Conservation (phyloP, 257 asterid species). For the Mitragyna speciosa region DNA sequence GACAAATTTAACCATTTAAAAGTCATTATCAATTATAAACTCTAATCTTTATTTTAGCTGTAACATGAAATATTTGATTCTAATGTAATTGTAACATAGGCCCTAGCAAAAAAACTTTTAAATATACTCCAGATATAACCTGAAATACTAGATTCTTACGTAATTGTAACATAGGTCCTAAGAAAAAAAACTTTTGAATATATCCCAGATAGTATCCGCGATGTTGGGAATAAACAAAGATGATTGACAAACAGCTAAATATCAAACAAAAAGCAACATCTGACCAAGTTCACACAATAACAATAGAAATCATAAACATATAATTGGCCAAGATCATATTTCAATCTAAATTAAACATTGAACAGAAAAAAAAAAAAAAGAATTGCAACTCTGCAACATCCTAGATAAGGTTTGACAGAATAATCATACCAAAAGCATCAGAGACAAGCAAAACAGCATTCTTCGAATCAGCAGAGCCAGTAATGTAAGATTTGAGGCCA, state of each 20-base stretch:
- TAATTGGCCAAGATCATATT: not conserved
- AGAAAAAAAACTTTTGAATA: too few species aligned
- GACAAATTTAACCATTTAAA: too few species aligned
- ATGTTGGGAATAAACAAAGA: not conserved
- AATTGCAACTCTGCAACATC: conserved; percentile 11
- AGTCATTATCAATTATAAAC: too few species aligned
- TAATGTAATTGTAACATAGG: too few species aligned
- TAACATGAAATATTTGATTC: too few species aligned
- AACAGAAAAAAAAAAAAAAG: not conserved
- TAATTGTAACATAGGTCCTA: too few species aligned
- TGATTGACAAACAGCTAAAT: not conserved
- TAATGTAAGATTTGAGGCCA: conserved; percentile 42
- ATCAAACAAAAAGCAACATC: not conserved
- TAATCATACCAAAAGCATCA: conserved; percentile 54
- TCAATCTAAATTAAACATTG: not conserved
- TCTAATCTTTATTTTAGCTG: too few species aligned
- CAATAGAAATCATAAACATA: not conserved
- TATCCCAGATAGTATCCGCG: not conserved
- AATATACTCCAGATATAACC: too few species aligned
- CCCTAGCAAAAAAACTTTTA: too few species aligned
- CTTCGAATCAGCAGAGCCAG: conserved; percentile 46
- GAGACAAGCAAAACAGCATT: conserved; percentile 42
- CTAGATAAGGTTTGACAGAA: not conserved
- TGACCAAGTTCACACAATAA: not conserved
- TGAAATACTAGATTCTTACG: too few species aligned